Evolutionary conservation across 768 basidiomycete species (phyloP).

Genomic region (Termitomyces titanicus): DNA sequence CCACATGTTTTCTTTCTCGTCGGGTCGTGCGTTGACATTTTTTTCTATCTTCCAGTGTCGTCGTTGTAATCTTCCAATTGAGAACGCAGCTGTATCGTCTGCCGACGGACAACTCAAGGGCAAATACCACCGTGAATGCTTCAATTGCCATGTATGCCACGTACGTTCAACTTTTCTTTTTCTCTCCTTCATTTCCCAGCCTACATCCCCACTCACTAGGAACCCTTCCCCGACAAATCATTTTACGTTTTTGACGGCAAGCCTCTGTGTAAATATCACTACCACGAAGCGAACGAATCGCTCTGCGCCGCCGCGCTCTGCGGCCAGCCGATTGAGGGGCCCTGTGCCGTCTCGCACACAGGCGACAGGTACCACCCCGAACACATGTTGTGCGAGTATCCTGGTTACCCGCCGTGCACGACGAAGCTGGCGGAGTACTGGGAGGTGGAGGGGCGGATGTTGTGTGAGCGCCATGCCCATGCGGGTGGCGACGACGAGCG

Average conservation of each 20-base stretch:
- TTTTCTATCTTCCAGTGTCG: slow-evolving; percentile 53
- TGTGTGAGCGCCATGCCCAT: slow-evolving; percentile 79
- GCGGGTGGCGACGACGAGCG: slow-evolving; percentile 24
- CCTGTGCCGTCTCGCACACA: slow-evolving; percentile 83
- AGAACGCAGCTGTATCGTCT: slow-evolving; percentile 87
- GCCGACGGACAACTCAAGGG: slow-evolving; percentile 94
- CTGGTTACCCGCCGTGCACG: slow-evolving; percentile 41
- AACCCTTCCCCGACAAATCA: slow-evolving; percentile 87
- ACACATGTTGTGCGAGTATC: slow-evolving; percentile 81
- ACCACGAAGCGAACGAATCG: slow-evolving; percentile 89
- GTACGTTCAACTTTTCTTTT: slow-evolving; percentile 30
- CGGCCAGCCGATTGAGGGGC: slow-evolving; percentile 88
- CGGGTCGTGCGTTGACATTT: neutral
- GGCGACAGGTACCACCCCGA: slow-evolving; percentile 86
- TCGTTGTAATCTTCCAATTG: slow-evolving; percentile 81
- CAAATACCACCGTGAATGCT: slow-evolving; percentile 91
- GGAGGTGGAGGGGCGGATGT: slow-evolving; percentile 82
- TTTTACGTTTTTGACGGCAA: slow-evolving; percentile 92
- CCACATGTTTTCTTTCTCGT: neutral
- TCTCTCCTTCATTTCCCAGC: neutral
- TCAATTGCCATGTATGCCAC: slow-evolving; percentile 82
- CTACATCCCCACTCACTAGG: slow-evolving; percentile 33
- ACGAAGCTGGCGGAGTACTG: slow-evolving; percentile 78
- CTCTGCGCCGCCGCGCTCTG: slow-evolving; percentile 78
- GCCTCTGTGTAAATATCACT: slow-evolving; percentile 89